Evolutionary conservation across 768 basidiomycete species (phyloP), one percentile per base, ranked within the genome.

Genomic region (Rhodotorula graminis): DNA sequence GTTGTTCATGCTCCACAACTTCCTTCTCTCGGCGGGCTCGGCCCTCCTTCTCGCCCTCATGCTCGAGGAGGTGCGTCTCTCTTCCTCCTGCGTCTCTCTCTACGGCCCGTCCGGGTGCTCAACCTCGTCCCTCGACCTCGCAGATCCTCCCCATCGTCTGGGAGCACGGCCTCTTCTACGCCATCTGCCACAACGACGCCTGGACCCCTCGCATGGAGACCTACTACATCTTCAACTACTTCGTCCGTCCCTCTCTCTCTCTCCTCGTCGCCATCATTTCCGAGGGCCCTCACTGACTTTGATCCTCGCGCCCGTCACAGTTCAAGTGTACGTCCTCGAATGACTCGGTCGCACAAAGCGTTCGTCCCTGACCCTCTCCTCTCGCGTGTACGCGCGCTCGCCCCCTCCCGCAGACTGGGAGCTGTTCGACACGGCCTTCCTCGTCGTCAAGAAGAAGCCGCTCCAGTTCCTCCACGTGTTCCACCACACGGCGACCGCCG

Each of bases 201-300:
- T 99, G 92, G 92, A 94, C 95, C 55, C 84, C 88, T 8, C 63
- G 67, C 44, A 85, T 97, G 81, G 90, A 97, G 83, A 89, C 93
- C 79, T 97, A 91, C 84, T 98, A 99, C 84, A 93, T 98, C 85
- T 85, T 97, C 85, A 99, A 99, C 84, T 99, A 98, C 84, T 93
- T 89, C 83, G 92, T 96, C 87, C 21, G 65, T 61, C 47, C 7
- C 31, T 25, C 40, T n/a, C 27, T n/a, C 33, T 21, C 49, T 10
- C 9, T 27, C 3, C n/a, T 52, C 57, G 2, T n/a, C 58, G 2
- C 27, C 15, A 3, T 49, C 7, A 4, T 10, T 6, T 44, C 29
- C 53, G 18, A 55, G 29, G 19, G 29, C 37, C 12, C 27, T 2
- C 14, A 25, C 31, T 56, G 55, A 40, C 27, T 4, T n/a, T 46